Evolutionary conservation across 2,329 filamentous ascomycete species (phyloP).

Genomic region (Xylaria sp.): DNA sequence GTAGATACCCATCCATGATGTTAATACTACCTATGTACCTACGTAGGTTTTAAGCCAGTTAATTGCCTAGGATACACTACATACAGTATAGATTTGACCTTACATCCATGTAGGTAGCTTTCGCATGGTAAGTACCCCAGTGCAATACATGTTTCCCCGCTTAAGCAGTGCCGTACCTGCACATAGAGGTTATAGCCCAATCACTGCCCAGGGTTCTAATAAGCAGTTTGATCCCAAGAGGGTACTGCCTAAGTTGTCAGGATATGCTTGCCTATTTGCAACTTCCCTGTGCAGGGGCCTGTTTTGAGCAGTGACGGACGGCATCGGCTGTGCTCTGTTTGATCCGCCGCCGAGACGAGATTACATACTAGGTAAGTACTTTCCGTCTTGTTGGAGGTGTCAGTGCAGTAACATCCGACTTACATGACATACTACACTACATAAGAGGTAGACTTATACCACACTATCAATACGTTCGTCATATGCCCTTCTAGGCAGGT

Average conservation of each 20-base stretch:
- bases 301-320: not conserved
- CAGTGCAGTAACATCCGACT: constrained; percentile 29
- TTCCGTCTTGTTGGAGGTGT: constrained; percentile 25
- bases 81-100: not conserved
- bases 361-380: no score
- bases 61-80: not conserved
- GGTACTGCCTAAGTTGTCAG: no score
- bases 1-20: no score
- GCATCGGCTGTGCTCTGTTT: constrained; percentile 10
- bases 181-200: not conserved
- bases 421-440: not conserved
- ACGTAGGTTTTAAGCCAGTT: not conserved
- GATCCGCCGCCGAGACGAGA: constrained; percentile 23
- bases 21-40: not conserved
- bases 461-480: no score
- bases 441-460: no score
- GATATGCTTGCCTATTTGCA: constrained; percentile 8
- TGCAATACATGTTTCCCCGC: not conserved
- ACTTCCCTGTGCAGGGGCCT: constrained; percentile 2
- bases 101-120: not conserved
- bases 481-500: not conserved
- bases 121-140: not conserved
- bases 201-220: not conserved
- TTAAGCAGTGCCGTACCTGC: not conserved
- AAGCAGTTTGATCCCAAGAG: constrained; percentile 1